Conservation (phyloP, 345 rosid genomes). For the Ailanthus altissimus region DNA sequence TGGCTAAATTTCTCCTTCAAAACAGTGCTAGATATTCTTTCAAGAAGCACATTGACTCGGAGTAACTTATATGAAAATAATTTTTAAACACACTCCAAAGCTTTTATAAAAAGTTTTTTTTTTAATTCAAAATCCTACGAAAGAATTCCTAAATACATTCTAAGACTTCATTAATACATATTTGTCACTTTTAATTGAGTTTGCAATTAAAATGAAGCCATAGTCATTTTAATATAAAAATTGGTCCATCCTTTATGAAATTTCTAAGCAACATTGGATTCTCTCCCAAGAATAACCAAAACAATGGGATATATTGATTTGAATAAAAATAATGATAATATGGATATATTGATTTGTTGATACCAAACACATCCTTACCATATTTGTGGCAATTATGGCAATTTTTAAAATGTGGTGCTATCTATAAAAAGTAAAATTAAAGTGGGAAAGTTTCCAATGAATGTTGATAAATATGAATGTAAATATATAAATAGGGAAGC, state of each 20-base stretch:
- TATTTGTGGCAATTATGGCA: background rate
- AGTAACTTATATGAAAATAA: too few relatives aligned
- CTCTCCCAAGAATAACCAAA: too few relatives aligned
- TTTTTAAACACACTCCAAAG: too few relatives aligned
- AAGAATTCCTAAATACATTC: background rate
- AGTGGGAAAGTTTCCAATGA: background rate
- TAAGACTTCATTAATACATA: background rate
- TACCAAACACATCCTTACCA: constrained; percentile 18
- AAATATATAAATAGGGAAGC: background rate
- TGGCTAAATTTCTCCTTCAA: too few relatives aligned
- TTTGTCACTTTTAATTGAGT: background rate
- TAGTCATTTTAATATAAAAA: background rate
- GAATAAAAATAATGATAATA: background rate
- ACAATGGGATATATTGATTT: background rate
- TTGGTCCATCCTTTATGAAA: background rate
- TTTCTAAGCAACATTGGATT: background rate
- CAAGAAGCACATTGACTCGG: too few relatives aligned
- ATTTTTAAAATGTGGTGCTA: background rate
- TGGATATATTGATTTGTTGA: background rate
- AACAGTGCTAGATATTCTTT: too few relatives aligned
- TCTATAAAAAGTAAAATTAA: constrained; percentile 15
- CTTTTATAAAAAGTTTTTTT: too few relatives aligned
- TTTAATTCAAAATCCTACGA: too few relatives aligned
- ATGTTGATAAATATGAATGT: constrained; percentile 1
- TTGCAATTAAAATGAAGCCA: background rate